These are phyloP conservation scores for Plenodomus tracheiphilus DNA, from an alignment of 2,329 filamentous ascomycete species.

Conservation along the genomic window DNA sequence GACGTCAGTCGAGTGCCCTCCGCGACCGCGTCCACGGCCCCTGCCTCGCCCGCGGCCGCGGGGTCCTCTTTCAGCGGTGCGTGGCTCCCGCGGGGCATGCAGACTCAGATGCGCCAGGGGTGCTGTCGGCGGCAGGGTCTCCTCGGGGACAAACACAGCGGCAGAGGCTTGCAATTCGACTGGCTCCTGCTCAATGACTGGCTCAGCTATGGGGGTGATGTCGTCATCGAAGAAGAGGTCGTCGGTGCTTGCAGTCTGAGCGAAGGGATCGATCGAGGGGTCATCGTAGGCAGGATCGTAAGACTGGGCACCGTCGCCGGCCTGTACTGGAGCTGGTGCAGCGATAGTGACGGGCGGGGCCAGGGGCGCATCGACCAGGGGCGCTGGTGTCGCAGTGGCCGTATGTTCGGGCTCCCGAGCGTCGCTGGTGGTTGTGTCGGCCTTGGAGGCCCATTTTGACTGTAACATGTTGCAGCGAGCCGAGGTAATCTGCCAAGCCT, in stretches of 20 bases:
- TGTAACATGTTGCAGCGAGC: slow-evolving; percentile 29
- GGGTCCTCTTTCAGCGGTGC: slow-evolving; percentile 32
- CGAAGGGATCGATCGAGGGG: slow-evolving; percentile 49
- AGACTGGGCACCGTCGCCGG: slow-evolving; percentile 13
- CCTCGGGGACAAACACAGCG: slow-evolving; percentile 24
- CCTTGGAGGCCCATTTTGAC: slow-evolving; percentile 38
- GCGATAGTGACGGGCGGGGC: slow-evolving; percentile 9
- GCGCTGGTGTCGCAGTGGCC: slow-evolving; percentile 3
- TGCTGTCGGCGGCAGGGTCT: slow-evolving; percentile 17
- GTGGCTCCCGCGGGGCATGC: slow-evolving; percentile 30
- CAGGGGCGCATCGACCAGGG: slow-evolving; percentile 2
- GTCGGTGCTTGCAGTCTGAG: slow-evolving; percentile 55
- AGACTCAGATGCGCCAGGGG: slow-evolving; percentile 26
- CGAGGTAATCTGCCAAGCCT: background rate
- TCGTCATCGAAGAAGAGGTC: slow-evolving; percentile 58
- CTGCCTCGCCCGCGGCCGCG: slow-evolving; percentile 31
- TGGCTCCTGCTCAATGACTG: slow-evolving; percentile 42
- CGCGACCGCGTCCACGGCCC: slow-evolving; percentile 27
- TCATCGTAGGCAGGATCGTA: slow-evolving; percentile 36
- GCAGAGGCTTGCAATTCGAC: slow-evolving; percentile 21
- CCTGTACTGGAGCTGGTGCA: slow-evolving; percentile 10
- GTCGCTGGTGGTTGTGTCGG: slow-evolving; percentile 11
- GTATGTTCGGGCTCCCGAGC: background rate
- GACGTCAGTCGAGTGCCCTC: slow-evolving; percentile 16
- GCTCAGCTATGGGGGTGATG: slow-evolving; percentile 52